These are phyloP conservation scores for Pharnaceum exiguum DNA, from an alignment of 148 eudicot species.

Conservation along the genomic window DNA sequence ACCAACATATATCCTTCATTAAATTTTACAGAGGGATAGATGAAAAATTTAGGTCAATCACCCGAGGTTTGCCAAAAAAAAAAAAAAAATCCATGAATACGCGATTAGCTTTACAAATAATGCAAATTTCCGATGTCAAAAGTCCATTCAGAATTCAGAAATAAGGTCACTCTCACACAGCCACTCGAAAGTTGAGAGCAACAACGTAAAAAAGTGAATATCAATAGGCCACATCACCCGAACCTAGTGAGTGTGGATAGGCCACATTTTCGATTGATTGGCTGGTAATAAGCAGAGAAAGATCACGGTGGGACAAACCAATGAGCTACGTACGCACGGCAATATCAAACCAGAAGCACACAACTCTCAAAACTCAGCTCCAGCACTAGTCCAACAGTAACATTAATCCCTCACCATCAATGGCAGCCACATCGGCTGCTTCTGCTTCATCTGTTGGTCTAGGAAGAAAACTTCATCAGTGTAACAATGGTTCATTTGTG, in stretches of 20 bases:
- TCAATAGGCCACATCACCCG: neutral
- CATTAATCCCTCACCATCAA: neutral
- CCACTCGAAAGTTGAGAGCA: too few relatives aligned
- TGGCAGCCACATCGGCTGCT: constrained; percentile 22
- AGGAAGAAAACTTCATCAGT: neutral
- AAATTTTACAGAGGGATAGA: too few relatives aligned
- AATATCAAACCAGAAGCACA: neutral
- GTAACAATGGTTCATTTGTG: neutral
- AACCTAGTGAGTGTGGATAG: neutral
- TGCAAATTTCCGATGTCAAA: too few relatives aligned
- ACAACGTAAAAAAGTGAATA: too few relatives aligned
- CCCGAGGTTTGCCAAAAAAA: too few relatives aligned
- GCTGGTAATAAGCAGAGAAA: neutral
- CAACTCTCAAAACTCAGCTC: neutral
- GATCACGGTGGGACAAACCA: constrained; percentile 13
- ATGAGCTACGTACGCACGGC: neutral
- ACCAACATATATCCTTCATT: too few relatives aligned
- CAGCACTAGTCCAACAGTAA: neutral
- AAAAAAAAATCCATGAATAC: too few relatives aligned
- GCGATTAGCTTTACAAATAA: too few relatives aligned
- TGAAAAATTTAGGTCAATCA: too few relatives aligned
- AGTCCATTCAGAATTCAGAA: too few relatives aligned
- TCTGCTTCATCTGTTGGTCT: constrained; percentile 4
- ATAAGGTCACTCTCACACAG: too few relatives aligned
- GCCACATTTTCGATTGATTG: neutral